Percentiles rank a stretch among this genome's conserved stretches.
Conservation (phyloP, 164 flowering plant genomes). For the Piper betle region DNA sequence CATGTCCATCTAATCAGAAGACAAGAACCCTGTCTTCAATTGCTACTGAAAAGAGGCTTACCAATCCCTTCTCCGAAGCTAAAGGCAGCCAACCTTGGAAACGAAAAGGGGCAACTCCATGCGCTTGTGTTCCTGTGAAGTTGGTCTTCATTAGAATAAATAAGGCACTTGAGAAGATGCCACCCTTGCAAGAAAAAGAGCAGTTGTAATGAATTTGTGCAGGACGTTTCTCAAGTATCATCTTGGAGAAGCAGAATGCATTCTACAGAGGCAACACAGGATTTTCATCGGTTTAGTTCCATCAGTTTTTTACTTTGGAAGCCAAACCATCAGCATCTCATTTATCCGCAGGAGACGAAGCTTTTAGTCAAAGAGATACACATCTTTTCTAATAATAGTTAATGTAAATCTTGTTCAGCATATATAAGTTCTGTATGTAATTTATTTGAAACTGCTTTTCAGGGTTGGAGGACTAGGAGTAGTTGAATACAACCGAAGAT, state of each 20-base stretch:
- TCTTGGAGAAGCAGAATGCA: not conserved
- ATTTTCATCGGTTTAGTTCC: constrained; percentile 3
- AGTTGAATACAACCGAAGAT: constrained; percentile 2
- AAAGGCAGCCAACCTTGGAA: constrained; percentile 23
- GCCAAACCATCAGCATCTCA: constrained; percentile 5
- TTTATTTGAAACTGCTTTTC: constrained; percentile 9
- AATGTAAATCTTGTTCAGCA: constrained; percentile 10
- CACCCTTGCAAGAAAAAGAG: constrained; percentile 25
- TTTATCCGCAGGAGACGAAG: constrained; percentile 1
- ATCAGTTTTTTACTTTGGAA: not conserved
- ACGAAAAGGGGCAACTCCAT: constrained; percentile 32
- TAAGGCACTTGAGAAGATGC: constrained; percentile 70
- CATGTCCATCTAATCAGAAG: constrained; percentile 47
- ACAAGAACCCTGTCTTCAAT: constrained; percentile 75
- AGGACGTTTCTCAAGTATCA: constrained; percentile 6
- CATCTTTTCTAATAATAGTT: not conserved
- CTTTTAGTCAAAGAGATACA: not conserved
- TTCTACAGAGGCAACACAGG: constrained; percentile 1
- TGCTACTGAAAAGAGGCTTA: constrained; percentile 29
- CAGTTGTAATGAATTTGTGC: constrained; percentile 16
- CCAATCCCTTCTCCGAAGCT: constrained; percentile 13
- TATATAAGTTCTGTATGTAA: constrained; percentile 10
- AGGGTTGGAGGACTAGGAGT: constrained; percentile 3
- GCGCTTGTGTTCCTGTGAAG: constrained; percentile 83
- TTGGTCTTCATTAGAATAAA: constrained; percentile 79